phyloP scores from a whole-genome alignment of 805 yeast genomes.

The Candida vartiovaarae region DNA sequence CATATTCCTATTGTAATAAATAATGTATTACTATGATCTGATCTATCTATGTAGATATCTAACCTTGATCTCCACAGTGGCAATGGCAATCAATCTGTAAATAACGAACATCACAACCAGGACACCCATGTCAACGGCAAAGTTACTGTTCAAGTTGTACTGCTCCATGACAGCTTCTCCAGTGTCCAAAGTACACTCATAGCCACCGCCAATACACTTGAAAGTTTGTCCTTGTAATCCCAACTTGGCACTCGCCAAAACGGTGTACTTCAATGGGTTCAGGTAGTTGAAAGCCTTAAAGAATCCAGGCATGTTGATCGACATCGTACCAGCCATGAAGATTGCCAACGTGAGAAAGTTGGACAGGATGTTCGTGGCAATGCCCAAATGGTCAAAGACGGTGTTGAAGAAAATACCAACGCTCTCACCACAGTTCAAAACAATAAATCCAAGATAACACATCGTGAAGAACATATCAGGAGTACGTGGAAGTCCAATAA shows the following conservation, averaged over 20 bases:
- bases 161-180: constrained; percentile 52
- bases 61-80: constrained; percentile 8
- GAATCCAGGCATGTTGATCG: constrained; percentile 63
- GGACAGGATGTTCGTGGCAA: constrained; percentile 70
- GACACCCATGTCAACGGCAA: constrained; percentile 12
- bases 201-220: constrained; percentile 39
- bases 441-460: constrained; percentile 44
- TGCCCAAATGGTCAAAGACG: constrained; percentile 64
- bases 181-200: constrained; percentile 39
- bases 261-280: constrained; percentile 70
- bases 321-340: constrained; percentile 80
- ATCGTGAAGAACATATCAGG: constrained; percentile 61
- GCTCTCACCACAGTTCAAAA: constrained; percentile 75
- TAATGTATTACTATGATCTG: too few relatives aligned
- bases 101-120: constrained; percentile 10
- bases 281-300: constrained; percentile 65
- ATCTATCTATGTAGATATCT: constrained; percentile 1
- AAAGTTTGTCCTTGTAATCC: constrained; percentile 47
- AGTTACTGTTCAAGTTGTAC: constrained; percentile 33
- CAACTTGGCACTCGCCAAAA: constrained; percentile 50
- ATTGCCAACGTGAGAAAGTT: constrained; percentile 64
- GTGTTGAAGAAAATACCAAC: constrained; percentile 77
- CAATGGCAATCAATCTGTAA: constrained; percentile 13
- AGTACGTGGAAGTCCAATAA: constrained; percentile 65
- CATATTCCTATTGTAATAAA: too few relatives aligned